A percentile compares a stretch with the other conserved stretches of the same genome.
These are phyloP conservation scores for Cafeteria roenbergensis DNA, from an alignment of 108 stramenopile species.

Conservation along the genomic window DNA sequence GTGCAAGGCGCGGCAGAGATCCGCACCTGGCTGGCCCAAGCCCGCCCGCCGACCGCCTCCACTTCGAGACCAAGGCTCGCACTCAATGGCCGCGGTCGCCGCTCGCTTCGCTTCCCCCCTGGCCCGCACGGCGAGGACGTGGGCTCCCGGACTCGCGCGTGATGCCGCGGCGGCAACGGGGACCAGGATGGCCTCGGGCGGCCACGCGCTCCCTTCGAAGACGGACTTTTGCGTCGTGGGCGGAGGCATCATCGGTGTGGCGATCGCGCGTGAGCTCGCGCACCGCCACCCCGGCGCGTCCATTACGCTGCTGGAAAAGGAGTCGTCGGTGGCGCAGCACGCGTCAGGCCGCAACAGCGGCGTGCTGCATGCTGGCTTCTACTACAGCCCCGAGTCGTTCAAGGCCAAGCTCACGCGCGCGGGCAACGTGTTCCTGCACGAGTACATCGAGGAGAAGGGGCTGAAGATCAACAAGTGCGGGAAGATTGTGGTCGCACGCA, in stretches of 20 bases:
- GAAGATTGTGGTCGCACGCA: constrained; percentile 1
- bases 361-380: constrained; percentile 9
- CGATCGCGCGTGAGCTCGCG: not conserved
- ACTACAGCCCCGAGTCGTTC: constrained; percentile 1
- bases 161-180: too few species aligned
- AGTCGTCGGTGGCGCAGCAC: not conserved
- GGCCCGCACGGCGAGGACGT: too few species aligned
- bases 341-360: constrained; percentile 1
- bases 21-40: too few species aligned
- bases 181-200: too few species aligned
- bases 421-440: constrained; percentile 7
- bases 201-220: too few species aligned
- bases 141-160: too few species aligned
- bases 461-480: constrained; percentile 2
- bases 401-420: constrained; percentile 3
- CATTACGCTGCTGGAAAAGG: not conserved
- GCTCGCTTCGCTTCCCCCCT: too few species aligned
- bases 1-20: too few species aligned
- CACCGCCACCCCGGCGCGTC: not conserved
- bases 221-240: constrained; percentile 4
- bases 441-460: not conserved
- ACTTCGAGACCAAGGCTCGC: too few species aligned
- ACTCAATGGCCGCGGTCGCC: too few species aligned
- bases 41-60: too few species aligned
- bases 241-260: constrained; percentile 2